Percentiles rank a stretch among this genome's conserved stretches.
Evolutionary conservation across 768 basidiomycete species (phyloP).

Genomic region (Pholiota conissans): DNA sequence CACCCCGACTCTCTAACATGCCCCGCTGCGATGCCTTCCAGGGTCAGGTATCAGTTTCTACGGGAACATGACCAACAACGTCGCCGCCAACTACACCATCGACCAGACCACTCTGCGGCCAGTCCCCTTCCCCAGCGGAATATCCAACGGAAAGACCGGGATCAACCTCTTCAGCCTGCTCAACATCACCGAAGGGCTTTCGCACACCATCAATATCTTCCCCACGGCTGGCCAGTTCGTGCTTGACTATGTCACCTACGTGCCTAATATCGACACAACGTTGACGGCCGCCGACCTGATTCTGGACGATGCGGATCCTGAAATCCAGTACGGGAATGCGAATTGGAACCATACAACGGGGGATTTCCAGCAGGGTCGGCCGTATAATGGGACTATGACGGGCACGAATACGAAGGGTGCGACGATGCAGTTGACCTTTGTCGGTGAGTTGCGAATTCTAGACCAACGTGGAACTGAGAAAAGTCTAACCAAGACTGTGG

Average conservation of each 20-base stretch:
- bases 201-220: conserved; percentile 8
- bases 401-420: conserved; percentile 4
- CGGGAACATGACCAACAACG: conserved; percentile 4
- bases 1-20: not conserved
- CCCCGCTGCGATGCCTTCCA: not conserved
- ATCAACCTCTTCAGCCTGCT: conserved; percentile 10
- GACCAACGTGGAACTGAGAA: not conserved
- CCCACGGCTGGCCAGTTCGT: conserved; percentile 5
- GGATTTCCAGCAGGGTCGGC: conserved; percentile 3
- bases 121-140: not conserved
- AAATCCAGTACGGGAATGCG: conserved; percentile 6
- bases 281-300: conserved; percentile 3
- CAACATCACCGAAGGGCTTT: conserved; percentile 2
- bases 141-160: conserved; percentile 7
- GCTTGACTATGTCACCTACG: conserved; percentile 8
- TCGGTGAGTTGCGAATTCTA: conserved; percentile 3
- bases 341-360: conserved; percentile 10
- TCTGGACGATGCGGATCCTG: conserved; percentile 11
- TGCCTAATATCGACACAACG: conserved; percentile 5
- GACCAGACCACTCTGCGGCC: conserved; percentile 12
- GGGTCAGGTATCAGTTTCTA: conserved; percentile 14
- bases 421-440: conserved; percentile 11
- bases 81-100: conserved; percentile 10
- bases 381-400: conserved; percentile 8
- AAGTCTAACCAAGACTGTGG: not conserved